These are phyloP conservation scores for Melampsora americana DNA, from an alignment of 1,284 basidiomycete species.

Conservation along the genomic window DNA sequence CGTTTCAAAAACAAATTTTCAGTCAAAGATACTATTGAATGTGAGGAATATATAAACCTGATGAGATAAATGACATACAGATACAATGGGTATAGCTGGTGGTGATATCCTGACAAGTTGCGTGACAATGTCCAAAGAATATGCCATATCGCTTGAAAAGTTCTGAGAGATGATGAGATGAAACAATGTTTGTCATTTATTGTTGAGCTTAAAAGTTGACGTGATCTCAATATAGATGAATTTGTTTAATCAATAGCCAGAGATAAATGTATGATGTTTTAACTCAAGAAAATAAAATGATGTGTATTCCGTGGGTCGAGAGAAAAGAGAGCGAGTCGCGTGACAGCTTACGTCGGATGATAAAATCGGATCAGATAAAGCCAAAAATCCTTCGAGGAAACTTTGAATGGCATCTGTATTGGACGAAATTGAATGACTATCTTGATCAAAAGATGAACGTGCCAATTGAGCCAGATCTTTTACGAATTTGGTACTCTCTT, in stretches of 20 bases:
- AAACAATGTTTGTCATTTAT: conserved; percentile 8
- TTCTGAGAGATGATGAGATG: conserved; percentile 8
- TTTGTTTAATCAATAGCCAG: background rate
- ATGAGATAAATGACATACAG: background rate
- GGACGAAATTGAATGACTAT: background rate
- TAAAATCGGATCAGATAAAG: background rate
- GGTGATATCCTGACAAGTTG: conserved; percentile 1
- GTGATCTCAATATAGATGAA: background rate
- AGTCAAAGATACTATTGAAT: no score
- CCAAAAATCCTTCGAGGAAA: background rate
- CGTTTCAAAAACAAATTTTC: no score
- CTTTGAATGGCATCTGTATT: conserved; percentile 2
- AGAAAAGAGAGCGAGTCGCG: conserved; percentile 4
- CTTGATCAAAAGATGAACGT: conserved; percentile 5
- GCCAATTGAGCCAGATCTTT: background rate
- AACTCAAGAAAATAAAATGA: background rate
- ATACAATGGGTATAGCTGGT: background rate
- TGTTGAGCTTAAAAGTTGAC: background rate
- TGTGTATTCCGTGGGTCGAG: background rate
- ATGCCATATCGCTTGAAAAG: background rate
- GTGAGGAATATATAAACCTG: no score
- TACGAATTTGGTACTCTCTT: background rate
- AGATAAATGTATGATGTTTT: background rate
- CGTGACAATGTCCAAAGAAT: background rate
- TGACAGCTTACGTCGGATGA: conserved; percentile 5